Base-by-base conservation (phyloP, 2,329 filamentous ascomycete species). In the Didymosphaeria variabile region DNA sequence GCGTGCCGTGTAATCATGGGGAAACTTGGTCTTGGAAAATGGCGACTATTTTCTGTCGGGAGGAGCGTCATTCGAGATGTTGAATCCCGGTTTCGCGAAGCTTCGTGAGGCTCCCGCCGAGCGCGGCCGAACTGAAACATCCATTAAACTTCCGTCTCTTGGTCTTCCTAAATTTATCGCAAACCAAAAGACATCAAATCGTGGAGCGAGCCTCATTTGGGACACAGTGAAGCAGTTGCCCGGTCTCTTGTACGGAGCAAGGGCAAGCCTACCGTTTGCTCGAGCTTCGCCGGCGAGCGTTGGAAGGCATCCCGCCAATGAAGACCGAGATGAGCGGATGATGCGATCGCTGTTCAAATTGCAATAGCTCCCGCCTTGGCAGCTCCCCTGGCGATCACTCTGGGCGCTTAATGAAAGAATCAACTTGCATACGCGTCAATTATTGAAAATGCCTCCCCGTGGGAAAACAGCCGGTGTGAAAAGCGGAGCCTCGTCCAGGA, bases 361-460 rank as follows among this genome's bases (percentile, higher is more conserved):
- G 51, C 31, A 36, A 17, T 42, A 32, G 51, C 52, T 55, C 52
- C 52, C 52, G 38, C 38, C 52, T 55, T 55, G 52, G 52, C 52
- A 19, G 1, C 15, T 38, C 42, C 53, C 53, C 53, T 55, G 53
- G 42, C 53, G 53, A 55, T 55, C 53, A 38, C 29, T 38, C 26
- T 55, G 15, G 38, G 40, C 52, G 29, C 38, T 53, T 45, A 29
- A 36, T 36, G 42, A 47, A 46, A 10, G 21, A 38, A 26, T 46
- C 42, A 46, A 36, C 19, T 6, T 34, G 53, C 53, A 55, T 57
- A 57, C 55, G 55, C 55, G 55, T 57, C 55, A 34, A 57, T 31
- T 57, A 51, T 57, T 31, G 55, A 32, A 19, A 42, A 40, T 40
- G 10, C 42, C 40, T 46, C 53, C 42, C 42, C 53, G 45, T 50